Evolutionary conservation across 768 basidiomycete species (phyloP).

Genomic region (Podaxis sp.): DNA sequence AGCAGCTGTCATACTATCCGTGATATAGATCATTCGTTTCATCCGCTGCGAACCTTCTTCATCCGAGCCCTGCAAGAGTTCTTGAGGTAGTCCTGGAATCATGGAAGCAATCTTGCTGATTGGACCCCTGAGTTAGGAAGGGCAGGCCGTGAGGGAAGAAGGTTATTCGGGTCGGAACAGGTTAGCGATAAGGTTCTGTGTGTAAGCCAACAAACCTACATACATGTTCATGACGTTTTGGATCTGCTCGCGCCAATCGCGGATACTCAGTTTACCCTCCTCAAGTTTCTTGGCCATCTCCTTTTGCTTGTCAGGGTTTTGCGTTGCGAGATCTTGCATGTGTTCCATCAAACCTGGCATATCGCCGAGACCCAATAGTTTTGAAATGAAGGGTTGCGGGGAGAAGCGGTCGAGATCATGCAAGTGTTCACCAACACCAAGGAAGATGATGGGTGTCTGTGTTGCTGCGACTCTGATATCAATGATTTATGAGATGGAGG

Average conservation of each 20-base stretch:
- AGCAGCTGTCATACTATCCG: slow-evolving; percentile 91
- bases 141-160: background rate
- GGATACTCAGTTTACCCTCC: slow-evolving; percentile 94
- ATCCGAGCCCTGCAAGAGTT: slow-evolving; percentile 87
- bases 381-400: slow-evolving; percentile 96
- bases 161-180: background rate
- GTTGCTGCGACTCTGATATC: slow-evolving; percentile 88
- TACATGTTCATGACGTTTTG: slow-evolving; percentile 98
- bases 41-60: slow-evolving; percentile 89
- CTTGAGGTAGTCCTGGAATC: slow-evolving; percentile 96
- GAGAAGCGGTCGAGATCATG: slow-evolving; percentile 95
- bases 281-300: slow-evolving; percentile 98
- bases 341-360: slow-evolving; percentile 98
- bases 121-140: slow-evolving; percentile 73
- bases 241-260: slow-evolving; percentile 98
- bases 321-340: slow-evolving; percentile 93
- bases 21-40: slow-evolving; percentile 99
- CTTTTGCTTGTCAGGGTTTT: slow-evolving; percentile 96
- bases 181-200: background rate
- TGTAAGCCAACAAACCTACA: slow-evolving; percentile 23
- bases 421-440: slow-evolving; percentile 97
- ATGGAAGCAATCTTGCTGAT: slow-evolving; percentile 98
- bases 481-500: slow-evolving; percentile 3
- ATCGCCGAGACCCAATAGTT: slow-evolving; percentile 93
- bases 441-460: slow-evolving; percentile 97